Conservation (phyloP, 2,329 filamentous ascomycete species). For the Blastomyces percursus region DNA sequence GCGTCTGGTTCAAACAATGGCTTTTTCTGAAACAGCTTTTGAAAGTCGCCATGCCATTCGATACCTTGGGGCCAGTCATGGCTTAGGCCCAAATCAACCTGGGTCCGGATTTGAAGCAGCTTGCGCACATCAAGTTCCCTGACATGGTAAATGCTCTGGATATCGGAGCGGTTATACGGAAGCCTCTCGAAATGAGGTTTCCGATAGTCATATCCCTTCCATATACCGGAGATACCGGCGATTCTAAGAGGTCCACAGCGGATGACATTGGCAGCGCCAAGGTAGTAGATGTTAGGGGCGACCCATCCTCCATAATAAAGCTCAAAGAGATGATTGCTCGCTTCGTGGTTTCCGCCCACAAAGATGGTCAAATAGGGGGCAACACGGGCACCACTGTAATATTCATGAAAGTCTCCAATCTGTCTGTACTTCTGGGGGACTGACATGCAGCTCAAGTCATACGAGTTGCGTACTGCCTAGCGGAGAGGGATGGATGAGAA, state of each 20-base stretch:
- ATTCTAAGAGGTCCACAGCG: constrained; percentile 76
- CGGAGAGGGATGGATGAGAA: constrained; percentile 10
- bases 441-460: constrained; percentile 79
- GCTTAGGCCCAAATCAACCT: constrained; percentile 82
- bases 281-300: constrained; percentile 92
- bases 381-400: constrained; percentile 66
- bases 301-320: constrained; percentile 96
- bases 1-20: constrained; percentile 66
- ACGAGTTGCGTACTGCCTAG: constrained; percentile 74
- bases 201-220: constrained; percentile 80
- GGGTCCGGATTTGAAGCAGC: constrained; percentile 68
- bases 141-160: constrained; percentile 79
- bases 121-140: constrained; percentile 87
- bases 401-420: constrained; percentile 86
- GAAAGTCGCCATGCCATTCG: constrained; percentile 63
- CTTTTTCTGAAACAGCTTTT: constrained; percentile 61
- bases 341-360: constrained; percentile 91
- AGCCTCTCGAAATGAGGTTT: constrained; percentile 75
- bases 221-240: constrained; percentile 84
- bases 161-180: constrained; percentile 66
- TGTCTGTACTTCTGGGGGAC: constrained; percentile 78
- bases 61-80: constrained; percentile 90
- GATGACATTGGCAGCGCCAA: constrained; percentile 84
- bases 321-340: constrained; percentile 79
- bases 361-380: constrained; percentile 90